Evolutionary conservation across 2,329 filamentous ascomycete genomes (phyloP).

Genomic region (Bipolaris zeicola): DNA sequence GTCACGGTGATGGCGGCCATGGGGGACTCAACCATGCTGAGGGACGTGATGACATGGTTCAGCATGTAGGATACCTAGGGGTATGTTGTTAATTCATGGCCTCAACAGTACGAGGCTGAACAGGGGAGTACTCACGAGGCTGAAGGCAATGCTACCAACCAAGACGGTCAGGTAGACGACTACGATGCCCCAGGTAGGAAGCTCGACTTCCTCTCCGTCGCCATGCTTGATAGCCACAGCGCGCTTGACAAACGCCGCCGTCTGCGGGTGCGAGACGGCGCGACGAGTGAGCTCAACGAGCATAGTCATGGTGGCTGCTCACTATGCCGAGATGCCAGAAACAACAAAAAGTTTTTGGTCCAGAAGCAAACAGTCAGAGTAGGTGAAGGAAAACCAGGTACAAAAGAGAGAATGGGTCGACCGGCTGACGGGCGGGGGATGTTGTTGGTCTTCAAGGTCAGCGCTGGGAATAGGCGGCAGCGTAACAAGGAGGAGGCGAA

Average conservation of each 20-base stretch:
- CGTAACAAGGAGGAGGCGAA: constrained; percentile 22
- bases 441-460: constrained; percentile 14
- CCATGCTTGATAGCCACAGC: constrained; percentile 18
- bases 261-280: constrained; percentile 35
- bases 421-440: constrained; percentile 2
- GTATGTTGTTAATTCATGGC: neutral
- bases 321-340: neutral
- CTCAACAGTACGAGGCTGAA: neutral
- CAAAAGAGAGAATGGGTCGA: constrained; percentile 8
- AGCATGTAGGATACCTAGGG: constrained; percentile 61
- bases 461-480: constrained; percentile 19
- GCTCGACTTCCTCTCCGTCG: constrained; percentile 23
- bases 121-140: constrained; percentile 44
- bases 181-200: constrained; percentile 39
- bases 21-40: constrained; percentile 68
- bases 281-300: constrained; percentile 41
- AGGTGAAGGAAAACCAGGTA: constrained; percentile 4
- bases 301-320: constrained; percentile 23
- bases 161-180: constrained; percentile 45
- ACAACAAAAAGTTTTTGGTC: neutral
- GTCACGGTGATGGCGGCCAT: constrained; percentile 57
- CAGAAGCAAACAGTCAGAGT: neutral
- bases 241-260: constrained; percentile 36
- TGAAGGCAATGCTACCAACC: constrained; percentile 50
- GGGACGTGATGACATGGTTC: constrained; percentile 63